Evolutionary conservation across 441 rosid genomes (phyloP), one percentile per base, ranked within the genome.

Genomic region (Capsella rubella): DNA sequence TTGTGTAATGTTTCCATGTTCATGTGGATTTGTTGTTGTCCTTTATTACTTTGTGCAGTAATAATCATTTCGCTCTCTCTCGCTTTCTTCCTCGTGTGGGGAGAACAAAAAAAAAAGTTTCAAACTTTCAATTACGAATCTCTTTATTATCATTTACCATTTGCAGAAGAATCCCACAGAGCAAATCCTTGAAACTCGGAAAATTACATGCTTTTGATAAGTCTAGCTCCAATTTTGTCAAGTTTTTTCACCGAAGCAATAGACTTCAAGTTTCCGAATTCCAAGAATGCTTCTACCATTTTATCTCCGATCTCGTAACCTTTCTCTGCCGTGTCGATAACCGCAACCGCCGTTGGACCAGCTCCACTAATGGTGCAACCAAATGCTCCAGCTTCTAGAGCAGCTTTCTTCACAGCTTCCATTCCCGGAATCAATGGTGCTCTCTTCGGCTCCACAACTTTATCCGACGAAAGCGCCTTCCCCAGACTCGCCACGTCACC

Each of bases 361-460:
- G 95, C 97, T 47, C 98, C 96, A 16, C 97, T 93, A 4, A 90
- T 89, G 0, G 96, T 87, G 62, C 95, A 90, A 21, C 98, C 95
- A 21, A 82, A 93, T 0, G 96, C 97, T 8, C 98, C 96, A 0
- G 80, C 90, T 47, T 82, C 90, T 52, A 81, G 81, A 28, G 93
- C 77, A 0, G 92, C 97, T 2, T 64, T 88, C 83, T 92, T 92
- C 72, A 92, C 96, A 8, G 67, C 88, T 57, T 85, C 92, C 93
- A 90, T 86, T 4, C 97, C 97, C 1, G 93, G 96, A 63, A 92
- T 92, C 90, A 92, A 67, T 0, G 92, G 91, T 3, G 92, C 92
- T 51, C 96, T 78, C 71, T 66, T 87, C 18, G 97, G 96, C 85
- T 92, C 79, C 59, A 75, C 79, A 74, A 92, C 81, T 75, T 76